Conservation (phyloP, 345 rosid species). For the Gossypium sturtianum region DNA sequence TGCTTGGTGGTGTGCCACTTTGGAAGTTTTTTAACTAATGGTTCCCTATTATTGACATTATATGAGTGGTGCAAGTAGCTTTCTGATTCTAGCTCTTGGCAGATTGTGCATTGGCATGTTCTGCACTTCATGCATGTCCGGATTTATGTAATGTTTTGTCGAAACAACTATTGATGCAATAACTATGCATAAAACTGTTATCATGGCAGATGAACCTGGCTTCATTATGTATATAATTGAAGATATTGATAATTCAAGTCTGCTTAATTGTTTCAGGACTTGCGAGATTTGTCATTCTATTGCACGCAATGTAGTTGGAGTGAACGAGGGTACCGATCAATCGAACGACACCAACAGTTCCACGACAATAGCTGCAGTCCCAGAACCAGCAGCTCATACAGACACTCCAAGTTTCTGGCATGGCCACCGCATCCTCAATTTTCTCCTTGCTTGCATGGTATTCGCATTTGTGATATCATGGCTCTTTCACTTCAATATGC, state of each 20-base stretch:
- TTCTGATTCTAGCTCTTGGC: background rate
- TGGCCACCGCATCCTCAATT: conserved; percentile 73
- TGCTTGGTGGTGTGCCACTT: conserved; percentile 9
- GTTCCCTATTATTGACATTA: too few species aligned
- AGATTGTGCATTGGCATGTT: background rate
- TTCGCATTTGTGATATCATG: conserved; percentile 72
- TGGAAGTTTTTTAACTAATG: background rate
- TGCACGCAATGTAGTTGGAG: conserved; percentile 63
- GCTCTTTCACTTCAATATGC: conserved; percentile 68
- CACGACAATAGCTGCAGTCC: conserved; percentile 14
- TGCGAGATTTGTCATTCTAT: conserved; percentile 87
- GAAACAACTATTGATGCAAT: background rate
- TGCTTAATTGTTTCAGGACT: conserved; percentile 36
- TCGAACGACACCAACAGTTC: conserved; percentile 30
- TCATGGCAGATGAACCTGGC: background rate
- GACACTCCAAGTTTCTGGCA: conserved; percentile 73
- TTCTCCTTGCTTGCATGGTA: conserved; percentile 71
- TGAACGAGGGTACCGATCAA: conserved; percentile 36
- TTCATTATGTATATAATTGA: background rate
- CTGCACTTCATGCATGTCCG: background rate
- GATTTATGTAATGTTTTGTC: background rate
- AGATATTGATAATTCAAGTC: background rate
- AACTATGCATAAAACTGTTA: background rate
- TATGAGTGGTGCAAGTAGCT: background rate
- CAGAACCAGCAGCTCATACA: conserved; percentile 26